Conservation (phyloP, 192 early-diverging fungal species). For the Cetraspora pellucida region DNA sequence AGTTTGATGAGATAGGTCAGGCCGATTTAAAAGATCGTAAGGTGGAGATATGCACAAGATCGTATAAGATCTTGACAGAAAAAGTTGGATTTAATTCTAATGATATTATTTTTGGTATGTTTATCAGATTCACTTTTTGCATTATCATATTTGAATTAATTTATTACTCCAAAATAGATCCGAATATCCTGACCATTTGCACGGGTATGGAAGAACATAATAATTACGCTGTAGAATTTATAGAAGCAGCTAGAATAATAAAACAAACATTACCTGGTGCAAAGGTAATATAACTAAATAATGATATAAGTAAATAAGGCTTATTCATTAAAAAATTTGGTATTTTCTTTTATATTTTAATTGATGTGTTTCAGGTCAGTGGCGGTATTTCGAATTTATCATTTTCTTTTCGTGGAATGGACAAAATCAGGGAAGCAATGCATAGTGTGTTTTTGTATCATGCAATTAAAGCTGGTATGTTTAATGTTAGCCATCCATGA, state of each 20-base stretch:
- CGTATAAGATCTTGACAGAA: constrained; percentile 86
- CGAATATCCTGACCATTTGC: constrained; percentile 95
- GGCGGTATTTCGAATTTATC: constrained; percentile 98
- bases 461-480: constrained; percentile 41
- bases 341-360: constrained; percentile 86
- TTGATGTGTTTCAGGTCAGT: constrained; percentile 82
- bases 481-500: no score
- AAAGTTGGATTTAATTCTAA: constrained; percentile 82
- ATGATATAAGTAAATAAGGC: neutral
- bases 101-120: constrained; percentile 73
- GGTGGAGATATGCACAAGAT: constrained; percentile 86
- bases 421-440: constrained; percentile 90
- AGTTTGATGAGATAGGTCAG: constrained; percentile 94
- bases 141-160: neutral
- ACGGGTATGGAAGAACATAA: constrained; percentile 98
- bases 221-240: constrained; percentile 94
- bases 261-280: constrained; percentile 83
- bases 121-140: neutral
- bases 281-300: constrained; percentile 87
- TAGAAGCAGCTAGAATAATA: constrained; percentile 74
- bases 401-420: constrained; percentile 96
- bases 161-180: constrained; percentile 68
- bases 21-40: constrained; percentile 84
- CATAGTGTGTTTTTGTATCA: constrained; percentile 87
- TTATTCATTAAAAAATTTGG: constrained; percentile 29